A percentile compares a stretch with the other conserved stretches of the same genome.
Evolutionary conservation across 2,329 filamentous ascomycete species (phyloP).

Genomic region (Neonectria coccinea): DNA sequence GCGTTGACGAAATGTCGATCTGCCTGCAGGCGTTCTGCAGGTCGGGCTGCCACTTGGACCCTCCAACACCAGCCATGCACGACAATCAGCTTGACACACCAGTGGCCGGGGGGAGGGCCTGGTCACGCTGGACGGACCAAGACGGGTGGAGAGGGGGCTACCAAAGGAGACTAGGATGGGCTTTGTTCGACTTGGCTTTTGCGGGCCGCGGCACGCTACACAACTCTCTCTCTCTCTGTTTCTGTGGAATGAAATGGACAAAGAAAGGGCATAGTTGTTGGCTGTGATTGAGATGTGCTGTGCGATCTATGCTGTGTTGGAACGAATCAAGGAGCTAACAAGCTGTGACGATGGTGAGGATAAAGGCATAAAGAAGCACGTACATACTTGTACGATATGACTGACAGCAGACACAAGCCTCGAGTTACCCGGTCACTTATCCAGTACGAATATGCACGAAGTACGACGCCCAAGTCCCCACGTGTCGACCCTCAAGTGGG

Average conservation of each 20-base stretch:
- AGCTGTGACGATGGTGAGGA: not conserved
- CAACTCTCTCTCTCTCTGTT: not conserved
- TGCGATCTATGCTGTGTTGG: not conserved
- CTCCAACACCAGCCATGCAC: slow-evolving; percentile 17
- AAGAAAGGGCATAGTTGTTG: no score
- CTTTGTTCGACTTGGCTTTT: not conserved
- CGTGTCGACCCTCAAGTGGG: slow-evolving; percentile 33
- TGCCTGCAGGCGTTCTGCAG: slow-evolving; percentile 28
- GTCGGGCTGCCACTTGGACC: slow-evolving; percentile 6
- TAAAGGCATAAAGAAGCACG: not conserved
- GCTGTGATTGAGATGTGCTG: not conserved
- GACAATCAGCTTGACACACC: slow-evolving; percentile 22
- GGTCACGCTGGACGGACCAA: slow-evolving; percentile 20
- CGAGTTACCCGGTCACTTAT: not conserved
- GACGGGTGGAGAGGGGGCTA: no score
- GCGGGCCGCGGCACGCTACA: not conserved
- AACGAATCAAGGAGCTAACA: not conserved
- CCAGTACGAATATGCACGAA: slow-evolving; percentile 5
- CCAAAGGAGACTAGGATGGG: no score
- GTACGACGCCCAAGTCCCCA: slow-evolving; percentile 18
- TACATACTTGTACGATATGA: not conserved
- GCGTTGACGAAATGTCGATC: slow-evolving; percentile 21
- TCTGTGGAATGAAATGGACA: not conserved
- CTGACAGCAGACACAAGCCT: not conserved
- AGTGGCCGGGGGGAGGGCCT: not conserved